Evolutionary conservation across 768 basidiomycete genomes (phyloP).

Genomic region (Heimioporus sp.): DNA sequence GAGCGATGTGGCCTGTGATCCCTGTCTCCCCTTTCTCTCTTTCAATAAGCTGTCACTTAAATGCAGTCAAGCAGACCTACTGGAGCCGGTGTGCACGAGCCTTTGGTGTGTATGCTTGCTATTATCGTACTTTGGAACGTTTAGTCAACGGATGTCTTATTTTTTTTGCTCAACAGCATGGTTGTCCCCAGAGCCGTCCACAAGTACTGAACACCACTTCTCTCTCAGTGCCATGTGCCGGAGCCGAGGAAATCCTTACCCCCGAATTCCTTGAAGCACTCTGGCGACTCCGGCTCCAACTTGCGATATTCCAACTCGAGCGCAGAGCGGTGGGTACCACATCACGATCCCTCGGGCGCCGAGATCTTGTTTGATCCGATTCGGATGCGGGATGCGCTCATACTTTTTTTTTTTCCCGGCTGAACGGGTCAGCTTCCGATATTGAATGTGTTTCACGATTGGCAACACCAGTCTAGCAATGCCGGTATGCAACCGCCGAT

Average conservation of each 20-base stretch:
- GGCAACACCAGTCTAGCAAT: neutral
- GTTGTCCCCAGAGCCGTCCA: too few species aligned
- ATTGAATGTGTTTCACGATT: constrained; percentile 16
- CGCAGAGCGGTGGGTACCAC: constrained; percentile 19
- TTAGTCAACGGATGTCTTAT: too few species aligned
- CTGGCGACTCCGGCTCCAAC: constrained; percentile 17
- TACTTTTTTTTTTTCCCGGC: neutral
- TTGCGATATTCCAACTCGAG: constrained; percentile 20
- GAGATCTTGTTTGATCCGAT: too few species aligned
- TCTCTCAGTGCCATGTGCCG: neutral
- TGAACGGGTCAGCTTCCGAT: constrained; percentile 13
- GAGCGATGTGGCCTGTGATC: too few species aligned
- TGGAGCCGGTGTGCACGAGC: too few species aligned
- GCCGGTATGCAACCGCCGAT: neutral
- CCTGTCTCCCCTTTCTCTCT: too few species aligned
- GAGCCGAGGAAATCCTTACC: neutral
- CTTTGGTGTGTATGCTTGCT: too few species aligned
- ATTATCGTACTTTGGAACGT: too few species aligned
- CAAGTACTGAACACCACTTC: neutral
- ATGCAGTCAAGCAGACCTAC: too few species aligned
- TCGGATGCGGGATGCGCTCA: too few species aligned
- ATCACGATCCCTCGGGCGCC: neutral
- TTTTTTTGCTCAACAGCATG: too few species aligned
- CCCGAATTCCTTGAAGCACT: constrained; percentile 15
- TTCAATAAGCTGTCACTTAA: too few species aligned